Evolutionary conservation across 2,329 filamentous ascomycete species (phyloP).

Genomic region (Blumeria hordei): DNA sequence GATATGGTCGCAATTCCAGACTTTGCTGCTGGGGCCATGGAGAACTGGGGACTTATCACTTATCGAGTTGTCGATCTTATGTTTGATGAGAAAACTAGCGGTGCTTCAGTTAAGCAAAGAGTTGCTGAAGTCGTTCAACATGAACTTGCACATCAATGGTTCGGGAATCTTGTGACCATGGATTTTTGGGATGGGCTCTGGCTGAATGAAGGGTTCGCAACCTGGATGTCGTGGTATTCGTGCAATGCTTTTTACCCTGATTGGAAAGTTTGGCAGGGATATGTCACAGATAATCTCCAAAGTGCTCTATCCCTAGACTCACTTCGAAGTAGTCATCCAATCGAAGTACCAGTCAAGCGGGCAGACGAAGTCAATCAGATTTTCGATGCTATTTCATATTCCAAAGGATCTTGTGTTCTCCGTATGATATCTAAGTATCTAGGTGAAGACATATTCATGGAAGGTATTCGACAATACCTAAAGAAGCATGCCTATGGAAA

Average conservation of each 20-base stretch:
- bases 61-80: conserved; percentile 83
- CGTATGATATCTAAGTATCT: conserved; percentile 95
- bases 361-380: conserved; percentile 96
- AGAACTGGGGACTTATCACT: conserved; percentile 93
- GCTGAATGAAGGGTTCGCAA: conserved; percentile 86
- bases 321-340: conserved; percentile 80
- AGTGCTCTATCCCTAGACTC: conserved; percentile 73
- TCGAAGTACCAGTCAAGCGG: conserved; percentile 86
- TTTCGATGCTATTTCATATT: conserved; percentile 93
- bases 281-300: conserved; percentile 80
- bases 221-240: conserved; percentile 84
- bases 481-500: conserved; percentile 96
- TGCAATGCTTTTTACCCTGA: conserved; percentile 91
- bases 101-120: conserved; percentile 72
- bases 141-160: conserved; percentile 94
- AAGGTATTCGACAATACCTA: conserved; percentile 73
- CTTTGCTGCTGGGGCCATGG: conserved; percentile 89
- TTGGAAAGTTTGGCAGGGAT: conserved; percentile 95
- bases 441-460: conserved; percentile 77
- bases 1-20: conserved; percentile 92
- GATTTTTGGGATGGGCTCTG: conserved; percentile 96
- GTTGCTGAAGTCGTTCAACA: conserved; percentile 93
- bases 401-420: conserved; percentile 84
- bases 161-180: conserved; percentile 93
- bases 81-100: conserved; percentile 75